phyloP scores from a whole-genome alignment of 176 grass and related monocot genomes.

The Musa schizocarpa region DNA sequence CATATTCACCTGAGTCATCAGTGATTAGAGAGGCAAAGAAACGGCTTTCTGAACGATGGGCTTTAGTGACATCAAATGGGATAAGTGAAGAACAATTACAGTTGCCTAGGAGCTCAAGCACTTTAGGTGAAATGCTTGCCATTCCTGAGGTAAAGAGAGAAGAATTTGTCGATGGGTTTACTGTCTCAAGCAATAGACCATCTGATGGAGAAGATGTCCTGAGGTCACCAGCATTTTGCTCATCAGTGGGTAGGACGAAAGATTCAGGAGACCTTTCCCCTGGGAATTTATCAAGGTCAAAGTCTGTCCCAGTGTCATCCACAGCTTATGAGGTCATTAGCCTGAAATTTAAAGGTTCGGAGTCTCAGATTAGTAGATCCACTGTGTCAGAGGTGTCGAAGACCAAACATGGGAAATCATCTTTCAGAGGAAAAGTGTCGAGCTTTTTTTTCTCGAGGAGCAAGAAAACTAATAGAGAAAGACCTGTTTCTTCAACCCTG shows the following conservation, averaged over 20 bases:
- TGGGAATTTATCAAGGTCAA: constrained; percentile 56
- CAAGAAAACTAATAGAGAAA: constrained; percentile 53
- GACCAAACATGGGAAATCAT: constrained; percentile 51
- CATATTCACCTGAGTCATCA: constrained; percentile 67
- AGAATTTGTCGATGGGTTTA: neutral
- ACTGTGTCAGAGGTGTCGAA: constrained; percentile 16
- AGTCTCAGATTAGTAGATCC: constrained; percentile 35
- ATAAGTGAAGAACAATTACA: constrained; percentile 34
- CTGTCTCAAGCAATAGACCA: neutral
- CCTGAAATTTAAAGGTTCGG: constrained; percentile 25
- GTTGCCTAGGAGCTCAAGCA: constrained; percentile 69
- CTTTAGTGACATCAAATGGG: constrained; percentile 52
- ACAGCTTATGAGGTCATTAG: constrained; percentile 43
- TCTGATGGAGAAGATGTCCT: constrained; percentile 29
- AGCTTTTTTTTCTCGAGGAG: constrained; percentile 72
- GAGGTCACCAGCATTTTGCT: constrained; percentile 20
- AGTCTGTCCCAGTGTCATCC: constrained; percentile 69
- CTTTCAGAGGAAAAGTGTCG: constrained; percentile 73
- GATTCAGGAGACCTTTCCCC: constrained; percentile 29
- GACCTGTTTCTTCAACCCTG: constrained; percentile 20
- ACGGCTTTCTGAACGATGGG: constrained; percentile 81
- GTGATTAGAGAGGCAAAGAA: constrained; percentile 80
- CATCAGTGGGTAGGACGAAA: constrained; percentile 20
- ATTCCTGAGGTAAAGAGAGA: constrained; percentile 55
- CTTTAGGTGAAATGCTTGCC: constrained; percentile 88